Evolutionary conservation across 768 basidiomycete genomes (phyloP), one percentile per base, ranked within the genome.

Genomic region (Lactarius indigo): DNA sequence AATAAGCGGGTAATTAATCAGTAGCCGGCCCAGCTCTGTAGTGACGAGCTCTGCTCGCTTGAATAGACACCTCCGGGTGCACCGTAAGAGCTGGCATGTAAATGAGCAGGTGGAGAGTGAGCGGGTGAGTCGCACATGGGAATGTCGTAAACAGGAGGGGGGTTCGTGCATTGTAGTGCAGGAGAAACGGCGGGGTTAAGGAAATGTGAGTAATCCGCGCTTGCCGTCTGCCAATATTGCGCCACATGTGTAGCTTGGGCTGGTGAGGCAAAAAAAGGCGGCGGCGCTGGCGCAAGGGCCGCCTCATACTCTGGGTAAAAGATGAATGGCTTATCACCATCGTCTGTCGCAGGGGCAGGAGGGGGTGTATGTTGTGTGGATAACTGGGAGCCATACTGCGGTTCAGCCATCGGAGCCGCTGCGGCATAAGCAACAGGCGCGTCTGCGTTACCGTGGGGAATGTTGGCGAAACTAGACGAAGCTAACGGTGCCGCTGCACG

Each of bases 261-360:
- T 18, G 65, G 28, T 30, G 65, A 33, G 18, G 66, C 18, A 66
- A 62, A 63, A 50, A 55, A 42, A 1, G 37, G 37, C 20, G 68
- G 58, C 26, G 59, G 57, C 1, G 30, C 54, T 5, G 68, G 57
- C 30, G 59, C 13, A n/a, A 60, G 37, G n/a, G 68, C 42, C 3
- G 68, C 42, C 8, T 69, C 70, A 55, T 69, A 69, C 30, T 69
- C 70, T 28, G 68, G 68, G 50, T 70, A 70, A 59, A 70, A 70
- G 37, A 70, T 70, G 62, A 70, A 70, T 4, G 70, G 70, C 15
- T 69, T 70, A 28, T 70, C 70, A 3, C 70, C 70, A 47, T 69
- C 70, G 50, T 70, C 70, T 15, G 61, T 35, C 17, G 59, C 35
- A 18, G 35, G 13, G 9, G n/a, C 26, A 28, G 65, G 13, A 20